Base-by-base conservation (phyloP, 1,284 basidiomycete species). In the Cutaneotrichosporon curvatum region DNA sequence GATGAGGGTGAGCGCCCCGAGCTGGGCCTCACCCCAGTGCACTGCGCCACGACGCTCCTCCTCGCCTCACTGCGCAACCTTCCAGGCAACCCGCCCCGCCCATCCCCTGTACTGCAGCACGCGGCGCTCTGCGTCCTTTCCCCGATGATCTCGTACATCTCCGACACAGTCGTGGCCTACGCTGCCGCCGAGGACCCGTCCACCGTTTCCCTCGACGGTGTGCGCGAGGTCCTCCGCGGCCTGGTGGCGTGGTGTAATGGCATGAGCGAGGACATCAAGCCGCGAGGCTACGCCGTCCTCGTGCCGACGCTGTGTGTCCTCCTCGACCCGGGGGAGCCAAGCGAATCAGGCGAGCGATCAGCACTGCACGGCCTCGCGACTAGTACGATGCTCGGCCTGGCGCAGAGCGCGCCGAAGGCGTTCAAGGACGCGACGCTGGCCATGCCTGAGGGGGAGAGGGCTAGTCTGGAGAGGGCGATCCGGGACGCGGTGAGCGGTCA, bases 371-470 rank as follows among this genome's bases (percentile, higher is more conserved):
- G 76, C 0, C 79, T 82, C 47, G 82, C 81, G 2, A 78, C 88
- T n/a, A 67, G 77, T 9, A 85, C 91, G 45, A 70, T 96, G 4
- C 74, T 97, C 16, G 72, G 77, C 3, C 81, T 90, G 40, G 92
- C 91, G 1, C 79, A 85, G 1, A 72, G 77, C 0, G 79, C 83
- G 3, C 86, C 91, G 0, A 67, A 73, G 4, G 79, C 85, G 15
- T 96, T 97, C 79, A 91, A 88, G 66, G 85, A 90, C 40, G 89
- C 86, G 2, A 85, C 87, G 4, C 77, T 74, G 3, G 81, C 80
- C 31, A 76, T 97, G 40, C 80, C 84, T 15, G 68, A 76, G 8
- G 69, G 76, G 0, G 76, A 78, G 15, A 73, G 81, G 45, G 81
- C 83, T 32, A 67, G 78, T 16, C 71, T 97, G 43, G 92, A 97